Evolutionary conservation across 1,284 basidiomycete genomes (phyloP).

Genomic region (Ceratobasidium papillatum): DNA sequence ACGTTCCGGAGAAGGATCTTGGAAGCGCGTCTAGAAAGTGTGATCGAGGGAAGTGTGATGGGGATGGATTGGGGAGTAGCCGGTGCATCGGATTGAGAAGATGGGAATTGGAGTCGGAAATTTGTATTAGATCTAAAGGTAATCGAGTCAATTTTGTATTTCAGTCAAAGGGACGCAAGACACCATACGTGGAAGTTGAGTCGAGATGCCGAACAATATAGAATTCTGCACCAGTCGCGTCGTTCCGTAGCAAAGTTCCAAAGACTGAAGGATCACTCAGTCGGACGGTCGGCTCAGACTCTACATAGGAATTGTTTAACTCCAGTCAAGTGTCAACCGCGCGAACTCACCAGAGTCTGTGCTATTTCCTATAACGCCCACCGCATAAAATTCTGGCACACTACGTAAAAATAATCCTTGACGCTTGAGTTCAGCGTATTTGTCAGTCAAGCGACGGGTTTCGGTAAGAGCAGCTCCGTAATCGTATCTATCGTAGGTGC

Average conservation of each 20-base stretch:
- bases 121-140: constrained; percentile 39
- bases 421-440: constrained; percentile 77
- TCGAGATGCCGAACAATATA: constrained; percentile 69
- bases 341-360: constrained; percentile 50
- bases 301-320: constrained; percentile 41
- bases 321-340: background rate
- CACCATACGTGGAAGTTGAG: constrained; percentile 41
- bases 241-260: constrained; percentile 71
- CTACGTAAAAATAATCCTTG: constrained; percentile 78
- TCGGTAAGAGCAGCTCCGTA: constrained; percentile 62
- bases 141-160: background rate
- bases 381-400: constrained; percentile 78
- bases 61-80: constrained; percentile 59
- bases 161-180: background rate
- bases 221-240: constrained; percentile 69
- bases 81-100: constrained; percentile 48
- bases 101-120: constrained; percentile 39
- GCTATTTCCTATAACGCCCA: constrained; percentile 73
- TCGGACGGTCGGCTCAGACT: constrained; percentile 54
- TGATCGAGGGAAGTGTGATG: constrained; percentile 43
- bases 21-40: constrained; percentile 45
- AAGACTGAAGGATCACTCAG: constrained; percentile 64
- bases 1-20: constrained; percentile 47
- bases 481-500: constrained; percentile 62
- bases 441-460: constrained; percentile 70